Evolutionary conservation across 352 stramenopile species (phyloP).

Genomic region (Globisporangium paroecandrum): DNA sequence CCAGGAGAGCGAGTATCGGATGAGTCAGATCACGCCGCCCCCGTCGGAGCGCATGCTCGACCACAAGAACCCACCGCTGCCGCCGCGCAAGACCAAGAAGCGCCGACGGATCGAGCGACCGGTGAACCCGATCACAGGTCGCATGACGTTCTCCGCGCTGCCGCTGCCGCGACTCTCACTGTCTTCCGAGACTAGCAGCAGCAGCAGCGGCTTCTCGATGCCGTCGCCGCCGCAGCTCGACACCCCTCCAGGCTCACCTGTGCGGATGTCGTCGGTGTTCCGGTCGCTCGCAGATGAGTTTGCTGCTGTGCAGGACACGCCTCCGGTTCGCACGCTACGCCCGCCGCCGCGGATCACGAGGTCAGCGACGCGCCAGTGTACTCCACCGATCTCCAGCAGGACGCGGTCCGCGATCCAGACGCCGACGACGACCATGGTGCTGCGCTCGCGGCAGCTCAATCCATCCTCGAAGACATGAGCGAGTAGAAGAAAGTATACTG

Average conservation of each 20-base stretch:
- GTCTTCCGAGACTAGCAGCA: constrained; percentile 12
- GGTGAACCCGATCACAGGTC: constrained; percentile 15
- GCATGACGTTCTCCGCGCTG: constrained; percentile 14
- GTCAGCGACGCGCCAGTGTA: constrained; percentile 30
- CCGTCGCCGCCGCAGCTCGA: constrained; percentile 28
- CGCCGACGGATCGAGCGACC: constrained; percentile 20
- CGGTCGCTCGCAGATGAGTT: constrained; percentile 67
- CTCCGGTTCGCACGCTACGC: constrained; percentile 35
- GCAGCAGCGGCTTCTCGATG: constrained; percentile 16
- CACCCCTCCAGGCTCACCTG: constrained; percentile 27
- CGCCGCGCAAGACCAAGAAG: constrained; percentile 38
- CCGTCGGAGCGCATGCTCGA: constrained; percentile 67
- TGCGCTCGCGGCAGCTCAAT: constrained; percentile 55
- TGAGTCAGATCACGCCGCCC: constrained; percentile 57
- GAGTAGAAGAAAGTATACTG: constrained; percentile 23
- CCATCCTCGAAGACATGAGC: constrained; percentile 35
- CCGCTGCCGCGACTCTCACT: constrained; percentile 20
- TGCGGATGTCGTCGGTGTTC: constrained; percentile 37
- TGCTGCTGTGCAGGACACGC: constrained; percentile 54
- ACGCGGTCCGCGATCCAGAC: constrained; percentile 43
- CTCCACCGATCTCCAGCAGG: constrained; percentile 28
- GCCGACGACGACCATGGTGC: constrained; percentile 45
- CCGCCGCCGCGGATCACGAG: constrained; percentile 49
- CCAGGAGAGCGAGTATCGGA: constrained; percentile 26
- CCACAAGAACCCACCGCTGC: constrained; percentile 58